Conservation (phyloP, 164 flowering plant species). For the Macadamia integrifolia region DNA sequence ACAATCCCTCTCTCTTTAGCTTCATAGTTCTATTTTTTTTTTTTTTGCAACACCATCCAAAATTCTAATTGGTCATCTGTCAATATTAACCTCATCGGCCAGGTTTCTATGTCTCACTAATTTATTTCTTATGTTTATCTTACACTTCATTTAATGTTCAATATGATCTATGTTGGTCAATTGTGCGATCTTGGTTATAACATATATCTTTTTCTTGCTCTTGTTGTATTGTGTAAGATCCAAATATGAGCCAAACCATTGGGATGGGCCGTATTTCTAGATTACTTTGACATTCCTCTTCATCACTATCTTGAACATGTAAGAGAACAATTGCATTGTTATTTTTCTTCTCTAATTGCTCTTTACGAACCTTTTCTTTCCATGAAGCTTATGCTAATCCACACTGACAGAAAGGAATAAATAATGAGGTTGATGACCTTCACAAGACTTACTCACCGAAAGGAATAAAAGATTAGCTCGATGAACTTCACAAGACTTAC, state of each 20-base stretch:
- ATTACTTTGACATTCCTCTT: no score
- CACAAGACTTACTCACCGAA: not conserved
- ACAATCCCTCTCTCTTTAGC: no score
- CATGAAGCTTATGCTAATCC: not conserved
- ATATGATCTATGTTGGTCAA: not conserved
- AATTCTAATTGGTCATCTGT: not conserved
- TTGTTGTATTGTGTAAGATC: conserved; percentile 11
- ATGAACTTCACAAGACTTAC: not conserved
- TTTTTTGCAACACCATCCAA: no score
- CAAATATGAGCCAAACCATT: conserved; percentile 1
- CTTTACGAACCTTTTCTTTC: not conserved
- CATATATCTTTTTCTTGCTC: not conserved
- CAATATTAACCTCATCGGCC: no score
- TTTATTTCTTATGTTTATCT: not conserved
- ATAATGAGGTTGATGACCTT: no score
- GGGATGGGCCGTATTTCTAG: conserved; percentile 1
- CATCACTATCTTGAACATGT: not conserved
- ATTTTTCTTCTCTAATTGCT: not conserved
- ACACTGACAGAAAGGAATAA: not conserved
- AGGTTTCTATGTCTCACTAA: no score
- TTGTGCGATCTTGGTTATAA: not conserved
- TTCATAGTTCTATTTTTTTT: no score
- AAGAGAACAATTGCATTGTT: not conserved
- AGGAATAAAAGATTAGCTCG: not conserved
- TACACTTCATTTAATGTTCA: not conserved